These are phyloP conservation scores for Aspergillus sp. DNA, from an alignment of 2,329 filamentous ascomycete species.

Conservation along the genomic window DNA sequence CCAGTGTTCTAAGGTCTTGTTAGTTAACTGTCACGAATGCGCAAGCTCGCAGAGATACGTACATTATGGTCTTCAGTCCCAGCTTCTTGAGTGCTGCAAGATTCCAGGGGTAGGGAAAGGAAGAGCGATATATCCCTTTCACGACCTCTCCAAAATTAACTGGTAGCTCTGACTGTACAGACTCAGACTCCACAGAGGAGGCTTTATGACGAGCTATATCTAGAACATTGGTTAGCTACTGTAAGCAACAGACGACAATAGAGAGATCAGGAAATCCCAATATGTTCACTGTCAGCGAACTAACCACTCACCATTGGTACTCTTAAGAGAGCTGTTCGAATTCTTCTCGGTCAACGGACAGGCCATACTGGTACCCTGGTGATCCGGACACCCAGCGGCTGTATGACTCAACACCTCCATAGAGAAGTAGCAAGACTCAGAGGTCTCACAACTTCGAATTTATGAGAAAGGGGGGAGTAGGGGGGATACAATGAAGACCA, in stretches of 20 bases:
- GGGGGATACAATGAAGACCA: not conserved
- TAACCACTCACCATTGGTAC: conserved; percentile 11
- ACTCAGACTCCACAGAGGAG: conserved; percentile 28
- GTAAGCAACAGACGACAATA: not conserved
- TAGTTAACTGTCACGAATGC: not conserved
- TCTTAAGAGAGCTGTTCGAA: conserved; percentile 18
- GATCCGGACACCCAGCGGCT: not conserved
- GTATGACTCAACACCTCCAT: not conserved
- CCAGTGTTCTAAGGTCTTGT: conserved; percentile 55
- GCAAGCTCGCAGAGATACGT: conserved; percentile 37
- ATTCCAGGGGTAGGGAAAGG: conserved; percentile 72
- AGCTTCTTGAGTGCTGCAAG: conserved; percentile 69
- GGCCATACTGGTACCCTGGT: conserved; percentile 14
- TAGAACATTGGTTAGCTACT: not conserved
- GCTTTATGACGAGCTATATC: conserved; percentile 32
- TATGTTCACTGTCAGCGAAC: not conserved
- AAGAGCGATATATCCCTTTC: conserved; percentile 76
- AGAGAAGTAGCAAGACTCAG: conserved; percentile 12
- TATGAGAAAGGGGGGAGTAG: not conserved
- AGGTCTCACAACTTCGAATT: not conserved
- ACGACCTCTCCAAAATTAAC: conserved; percentile 76
- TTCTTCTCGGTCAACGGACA: conserved; percentile 19
- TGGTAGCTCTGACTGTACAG: conserved; percentile 44
- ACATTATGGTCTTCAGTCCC: conserved; percentile 78
- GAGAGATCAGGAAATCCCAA: not conserved